Evolutionary conservation across 257 asterid species (phyloP).

Genomic region (Solanum paucissectum): DNA sequence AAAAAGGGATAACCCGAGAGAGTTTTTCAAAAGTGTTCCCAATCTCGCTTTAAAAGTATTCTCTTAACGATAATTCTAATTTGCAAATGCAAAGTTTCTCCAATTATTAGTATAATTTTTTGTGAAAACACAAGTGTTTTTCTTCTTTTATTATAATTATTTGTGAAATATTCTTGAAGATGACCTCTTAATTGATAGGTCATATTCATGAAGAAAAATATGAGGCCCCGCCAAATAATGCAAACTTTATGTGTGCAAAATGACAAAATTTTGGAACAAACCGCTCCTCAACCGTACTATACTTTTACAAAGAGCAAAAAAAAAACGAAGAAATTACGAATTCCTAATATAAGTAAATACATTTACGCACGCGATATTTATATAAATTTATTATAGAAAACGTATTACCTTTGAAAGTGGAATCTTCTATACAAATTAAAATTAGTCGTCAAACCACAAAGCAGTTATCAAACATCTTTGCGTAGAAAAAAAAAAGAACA

Average conservation of each 20-base stretch:
- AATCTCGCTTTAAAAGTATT: too few species aligned
- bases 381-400: not conserved
- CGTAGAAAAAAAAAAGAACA: not conserved
- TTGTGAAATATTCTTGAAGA: not conserved
- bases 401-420: too few species aligned
- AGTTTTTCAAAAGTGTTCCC: not conserved
- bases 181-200: not conserved
- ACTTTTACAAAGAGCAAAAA: too few species aligned
- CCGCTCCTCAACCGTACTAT: not conserved
- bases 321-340: not conserved
- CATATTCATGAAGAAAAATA: not conserved
- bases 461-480: not conserved
- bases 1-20: not conserved
- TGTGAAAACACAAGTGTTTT: not conserved
- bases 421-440: not conserved
- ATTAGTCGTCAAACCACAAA: not conserved
- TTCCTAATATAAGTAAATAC: not conserved
- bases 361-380: not conserved
- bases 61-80: not conserved
- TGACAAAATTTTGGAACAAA: not conserved
- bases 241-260: not conserved
- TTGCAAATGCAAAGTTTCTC: not conserved
- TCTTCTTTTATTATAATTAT: not conserved
- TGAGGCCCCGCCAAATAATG: not conserved
- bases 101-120: not conserved